Evolutionary conservation across 1,284 basidiomycete genomes (phyloP).

Genomic region (Apiotrichum sp.): DNA sequence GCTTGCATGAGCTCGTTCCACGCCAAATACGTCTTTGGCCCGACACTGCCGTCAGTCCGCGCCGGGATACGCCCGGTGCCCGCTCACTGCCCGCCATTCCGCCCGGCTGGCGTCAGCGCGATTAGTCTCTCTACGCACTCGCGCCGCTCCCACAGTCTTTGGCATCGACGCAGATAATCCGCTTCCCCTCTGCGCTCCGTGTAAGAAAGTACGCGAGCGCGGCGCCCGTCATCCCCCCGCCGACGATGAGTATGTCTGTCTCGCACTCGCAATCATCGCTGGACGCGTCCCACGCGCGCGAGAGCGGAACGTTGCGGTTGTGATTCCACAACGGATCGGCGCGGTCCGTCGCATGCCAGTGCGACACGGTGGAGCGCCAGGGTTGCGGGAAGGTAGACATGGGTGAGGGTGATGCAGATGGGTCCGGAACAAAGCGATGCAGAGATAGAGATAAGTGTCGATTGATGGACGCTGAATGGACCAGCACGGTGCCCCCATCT

Average conservation of each 20-base stretch:
- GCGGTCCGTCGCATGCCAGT: conserved; percentile 29
- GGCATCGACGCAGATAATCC: conserved; percentile 31
- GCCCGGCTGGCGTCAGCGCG: conserved; percentile 20
- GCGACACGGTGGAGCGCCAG: conserved; percentile 21
- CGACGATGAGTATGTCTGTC: conserved; percentile 27
- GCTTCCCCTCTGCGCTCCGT: conserved; percentile 20
- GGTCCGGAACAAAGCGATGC: too few relatives aligned
- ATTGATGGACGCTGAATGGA: too few relatives aligned
- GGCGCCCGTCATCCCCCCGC: conserved; percentile 28
- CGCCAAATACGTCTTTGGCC: conserved; percentile 17
- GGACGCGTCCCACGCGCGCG: not conserved
- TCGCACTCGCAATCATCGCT: not conserved
- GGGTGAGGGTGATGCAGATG: not conserved
- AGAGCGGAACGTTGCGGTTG: conserved; percentile 6
- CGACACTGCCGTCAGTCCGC: conserved; percentile 16
- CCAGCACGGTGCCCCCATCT: too few relatives aligned
- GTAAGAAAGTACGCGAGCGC: conserved; percentile 32
- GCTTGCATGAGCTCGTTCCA: conserved; percentile 16
- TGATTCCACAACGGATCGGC: conserved; percentile 21
- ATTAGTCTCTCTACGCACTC: conserved; percentile 17
- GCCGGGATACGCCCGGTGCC: conserved; percentile 12
- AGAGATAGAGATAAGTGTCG: too few relatives aligned
- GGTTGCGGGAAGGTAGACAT: conserved; percentile 27
- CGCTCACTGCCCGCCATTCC: conserved; percentile 37
- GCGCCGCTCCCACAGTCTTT: conserved; percentile 40